These are phyloP conservation scores for Aspergillus sparsus DNA, from an alignment of 495 filamentous ascomycete genomes.

Conservation along the genomic window DNA sequence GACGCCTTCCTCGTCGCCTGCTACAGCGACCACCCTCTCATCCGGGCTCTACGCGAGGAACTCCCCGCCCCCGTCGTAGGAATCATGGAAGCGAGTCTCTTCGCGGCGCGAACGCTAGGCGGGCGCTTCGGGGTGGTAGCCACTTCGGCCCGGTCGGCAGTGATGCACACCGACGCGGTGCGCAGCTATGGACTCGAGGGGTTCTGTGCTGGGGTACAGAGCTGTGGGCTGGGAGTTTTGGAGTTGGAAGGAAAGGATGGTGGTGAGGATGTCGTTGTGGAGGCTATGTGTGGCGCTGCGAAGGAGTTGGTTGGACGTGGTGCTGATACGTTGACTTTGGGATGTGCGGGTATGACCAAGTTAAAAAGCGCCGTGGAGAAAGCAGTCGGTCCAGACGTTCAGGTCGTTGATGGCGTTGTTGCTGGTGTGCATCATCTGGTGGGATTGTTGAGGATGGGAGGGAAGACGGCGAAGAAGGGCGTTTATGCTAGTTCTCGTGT, in stretches of 20 bases:
- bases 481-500: slow-evolving; percentile 33
- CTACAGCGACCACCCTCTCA: slow-evolving; percentile 52
- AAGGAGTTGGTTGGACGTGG: slow-evolving; percentile 40
- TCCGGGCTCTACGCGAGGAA: slow-evolving; percentile 51
- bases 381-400: slow-evolving; percentile 36
- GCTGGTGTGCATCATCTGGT: slow-evolving; percentile 31
- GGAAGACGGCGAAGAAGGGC: slow-evolving; percentile 38
- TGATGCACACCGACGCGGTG: slow-evolving; percentile 43
- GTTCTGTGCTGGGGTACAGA: slow-evolving; percentile 44
- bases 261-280: slow-evolving; percentile 39
- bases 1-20: slow-evolving; percentile 53
- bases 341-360: slow-evolving; percentile 52
- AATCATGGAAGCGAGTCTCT: slow-evolving; percentile 51
- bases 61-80: slow-evolving; percentile 44
- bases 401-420: slow-evolving; percentile 39
- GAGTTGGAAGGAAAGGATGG: slow-evolving; percentile 37
- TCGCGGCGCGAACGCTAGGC: slow-evolving; percentile 39
- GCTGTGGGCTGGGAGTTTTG: slow-evolving; percentile 41
- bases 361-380: slow-evolving; percentile 45
- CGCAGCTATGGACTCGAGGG: slow-evolving; percentile 39
- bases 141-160: slow-evolving; percentile 38
- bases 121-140: slow-evolving; percentile 44
- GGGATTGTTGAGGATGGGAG: slow-evolving; percentile 34
- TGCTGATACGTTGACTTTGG: slow-evolving; percentile 48
- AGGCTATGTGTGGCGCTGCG: slow-evolving; percentile 39